phyloP scores from a whole-genome alignment of 352 stramenopile species.

The Phytopythium litorale region DNA sequence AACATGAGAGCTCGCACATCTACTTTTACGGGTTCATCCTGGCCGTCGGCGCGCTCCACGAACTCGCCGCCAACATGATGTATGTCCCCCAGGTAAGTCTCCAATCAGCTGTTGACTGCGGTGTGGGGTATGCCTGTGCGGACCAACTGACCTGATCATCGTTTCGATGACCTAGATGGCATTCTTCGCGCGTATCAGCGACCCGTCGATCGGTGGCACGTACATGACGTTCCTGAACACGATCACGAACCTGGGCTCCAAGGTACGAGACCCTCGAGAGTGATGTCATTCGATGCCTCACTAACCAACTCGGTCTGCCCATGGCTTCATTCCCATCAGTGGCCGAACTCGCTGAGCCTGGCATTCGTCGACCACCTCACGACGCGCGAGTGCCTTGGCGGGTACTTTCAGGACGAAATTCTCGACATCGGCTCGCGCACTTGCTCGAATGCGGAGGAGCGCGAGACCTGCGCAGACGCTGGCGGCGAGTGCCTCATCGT shows the following conservation, averaged over 20 bases:
- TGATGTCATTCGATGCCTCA: neutral
- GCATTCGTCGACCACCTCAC: constrained; percentile 80
- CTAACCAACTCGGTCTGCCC: neutral
- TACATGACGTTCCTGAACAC: constrained; percentile 99
- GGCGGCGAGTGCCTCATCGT: constrained; percentile 75
- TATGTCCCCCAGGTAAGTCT: constrained; percentile 74
- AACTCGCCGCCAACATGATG: constrained; percentile 90
- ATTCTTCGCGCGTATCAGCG: constrained; percentile 97
- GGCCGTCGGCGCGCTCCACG: constrained; percentile 62
- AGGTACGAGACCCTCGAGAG: constrained; percentile 33
- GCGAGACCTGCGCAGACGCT: constrained; percentile 44
- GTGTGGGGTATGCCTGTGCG: neutral
- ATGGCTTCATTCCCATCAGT: constrained; percentile 23
- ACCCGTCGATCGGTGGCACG: constrained; percentile 96
- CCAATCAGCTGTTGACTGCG: neutral
- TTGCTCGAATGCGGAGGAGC: constrained; percentile 72
- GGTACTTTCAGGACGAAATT: constrained; percentile 62
- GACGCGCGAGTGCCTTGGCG: constrained; percentile 74
- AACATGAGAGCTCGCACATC: constrained; percentile 67
- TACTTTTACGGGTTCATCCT: constrained; percentile 82
- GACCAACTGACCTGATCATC: neutral
- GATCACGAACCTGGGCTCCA: constrained; percentile 96
- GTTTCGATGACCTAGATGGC: constrained; percentile 87
- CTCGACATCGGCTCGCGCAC: constrained; percentile 72
- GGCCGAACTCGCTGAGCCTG: constrained; percentile 84